A percentile compares a stretch with the other conserved stretches of the same genome.
Conservation (phyloP, 176 grass and related monocot genomes). For the Dactylis glomerata region DNA sequence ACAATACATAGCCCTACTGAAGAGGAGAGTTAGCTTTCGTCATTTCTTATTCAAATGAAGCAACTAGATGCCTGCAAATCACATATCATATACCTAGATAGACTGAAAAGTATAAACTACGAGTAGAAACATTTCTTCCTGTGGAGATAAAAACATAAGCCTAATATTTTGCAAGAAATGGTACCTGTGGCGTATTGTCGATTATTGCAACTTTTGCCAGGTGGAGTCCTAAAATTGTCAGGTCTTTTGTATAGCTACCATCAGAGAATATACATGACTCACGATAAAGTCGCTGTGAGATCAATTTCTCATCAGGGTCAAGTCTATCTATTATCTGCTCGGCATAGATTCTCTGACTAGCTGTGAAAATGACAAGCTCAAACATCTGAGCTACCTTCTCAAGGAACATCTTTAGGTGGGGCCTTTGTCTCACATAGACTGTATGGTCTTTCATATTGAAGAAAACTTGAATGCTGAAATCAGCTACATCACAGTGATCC, state of each 20-base stretch:
- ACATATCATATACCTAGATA: not conserved
- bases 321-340: slow-evolving; percentile 84
- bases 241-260: slow-evolving; percentile 88
- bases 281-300: slow-evolving; percentile 75
- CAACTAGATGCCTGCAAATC: not conserved
- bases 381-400: slow-evolving; percentile 82
- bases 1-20: not conserved
- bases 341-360: slow-evolving; percentile 92
- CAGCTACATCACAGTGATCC: slow-evolving; percentile 55
- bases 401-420: slow-evolving; percentile 84
- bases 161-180: slow-evolving; percentile 3
- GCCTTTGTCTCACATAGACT: slow-evolving; percentile 86
- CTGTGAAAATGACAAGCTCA: slow-evolving; percentile 95
- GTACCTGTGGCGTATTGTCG: slow-evolving; percentile 99
- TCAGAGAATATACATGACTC: slow-evolving; percentile 93
- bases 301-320: slow-evolving; percentile 78
- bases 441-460: slow-evolving; percentile 89
- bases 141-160: not conserved
- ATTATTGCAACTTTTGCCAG: slow-evolving; percentile 87
- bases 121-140: not conserved
- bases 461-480: slow-evolving; percentile 86
- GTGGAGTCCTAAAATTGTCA: slow-evolving; percentile 78
- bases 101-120: not conserved
- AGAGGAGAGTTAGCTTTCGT: not conserved
- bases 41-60: slow-evolving; percentile 7